phyloP scores from a whole-genome alignment of 164 flowering plant species.

The Pachysandra terminalis region DNA sequence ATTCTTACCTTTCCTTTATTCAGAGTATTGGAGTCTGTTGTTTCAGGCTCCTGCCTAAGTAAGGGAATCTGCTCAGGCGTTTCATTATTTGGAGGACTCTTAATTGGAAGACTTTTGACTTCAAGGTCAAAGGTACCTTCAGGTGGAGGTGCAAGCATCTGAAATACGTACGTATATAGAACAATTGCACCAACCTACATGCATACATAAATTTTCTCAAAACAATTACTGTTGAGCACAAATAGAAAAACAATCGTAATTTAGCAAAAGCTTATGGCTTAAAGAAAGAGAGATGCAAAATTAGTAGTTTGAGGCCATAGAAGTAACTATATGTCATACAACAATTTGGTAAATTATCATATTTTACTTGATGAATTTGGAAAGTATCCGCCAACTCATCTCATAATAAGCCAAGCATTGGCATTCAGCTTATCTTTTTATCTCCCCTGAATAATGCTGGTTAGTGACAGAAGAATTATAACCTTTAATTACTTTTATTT shows the following conservation, averaged over 20 bases:
- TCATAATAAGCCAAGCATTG: background rate
- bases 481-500: background rate
- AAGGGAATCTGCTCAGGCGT: conserved; percentile 68
- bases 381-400: background rate
- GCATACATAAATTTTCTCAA: conserved; percentile 6
- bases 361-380: background rate
- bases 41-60: conserved; percentile 37
- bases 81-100: conserved; percentile 31
- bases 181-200: conserved; percentile 92
- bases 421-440: background rate
- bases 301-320: background rate
- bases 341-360: too few species aligned
- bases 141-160: conserved; percentile 93
- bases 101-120: conserved; percentile 46
- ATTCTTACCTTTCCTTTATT: conserved; percentile 51
- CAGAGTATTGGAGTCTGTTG: conserved; percentile 23
- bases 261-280: background rate
- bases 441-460: background rate
- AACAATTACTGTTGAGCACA: background rate
- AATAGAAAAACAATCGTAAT: background rate
- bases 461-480: background rate
- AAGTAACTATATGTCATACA: too few species aligned
- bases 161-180: conserved; percentile 85
- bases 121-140: conserved; percentile 80
- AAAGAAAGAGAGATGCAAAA: background rate